Evolutionary conservation across 2,329 filamentous ascomycete genomes (phyloP), one percentile per base, ranked within the genome.

Genomic region (Neofusicoccum cordaticola): DNA sequence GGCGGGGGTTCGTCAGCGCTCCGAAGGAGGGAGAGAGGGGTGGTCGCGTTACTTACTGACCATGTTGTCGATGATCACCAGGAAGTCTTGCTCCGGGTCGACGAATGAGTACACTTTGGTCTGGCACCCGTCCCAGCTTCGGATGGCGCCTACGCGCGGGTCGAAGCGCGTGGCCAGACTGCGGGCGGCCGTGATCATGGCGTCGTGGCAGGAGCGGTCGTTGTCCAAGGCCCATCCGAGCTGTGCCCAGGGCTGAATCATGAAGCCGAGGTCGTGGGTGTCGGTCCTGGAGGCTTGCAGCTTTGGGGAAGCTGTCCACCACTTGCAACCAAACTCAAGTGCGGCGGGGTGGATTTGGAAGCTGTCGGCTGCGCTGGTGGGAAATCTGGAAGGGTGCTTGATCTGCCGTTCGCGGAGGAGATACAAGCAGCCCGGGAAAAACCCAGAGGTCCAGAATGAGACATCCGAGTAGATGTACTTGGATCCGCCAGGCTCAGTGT

Each of bases 391-490:
- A 12, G 69, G 62, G 50, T 73, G 74, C 45, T 70, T 73, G 42
- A 74, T 68, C 48, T 72, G 56, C 11, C 78, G 65, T 64, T 80
- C 74, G 4, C 81, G 70, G 0, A 83, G 71, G 0, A 78, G 70
- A 62, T 82, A 81, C 2, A 83, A 66, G 2, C 73, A 75, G 0
- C 81, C 81, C 0, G 80, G 81, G 62, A 83, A 83, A 73, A 83
- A 83, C 0, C 81, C 81, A 2, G 77, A 81, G 0, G 80, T 83
- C 81, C 81, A 83, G 64, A 82, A 82, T 9, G 78, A 73, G 0
- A 76, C 70, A 34, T 75, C 72, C 12, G 79, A 72, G 62, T 81
- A 78, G 17, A 78, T 73, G 64, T 82, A 83, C 13, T 68, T 70
- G 0, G 69, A 72, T 0, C 72, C 70, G 8, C 72, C 73, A n/a